Evolutionary conservation across 306 rosid genomes (phyloP).

Genomic region (Echinosophora koreensis): DNA sequence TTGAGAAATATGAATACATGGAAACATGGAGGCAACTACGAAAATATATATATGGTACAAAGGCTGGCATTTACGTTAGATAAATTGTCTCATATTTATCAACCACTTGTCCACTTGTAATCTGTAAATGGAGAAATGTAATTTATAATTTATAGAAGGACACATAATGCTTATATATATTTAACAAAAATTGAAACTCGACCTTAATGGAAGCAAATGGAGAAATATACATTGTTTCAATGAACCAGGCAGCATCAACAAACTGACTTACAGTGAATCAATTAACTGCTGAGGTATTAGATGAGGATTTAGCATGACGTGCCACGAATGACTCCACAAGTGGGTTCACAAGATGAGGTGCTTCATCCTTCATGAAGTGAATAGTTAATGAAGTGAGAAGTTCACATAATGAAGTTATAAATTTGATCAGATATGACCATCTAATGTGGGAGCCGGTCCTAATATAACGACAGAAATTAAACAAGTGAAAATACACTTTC

Average conservation of each 20-base stretch:
- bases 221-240: constrained; percentile 36
- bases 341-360: constrained; percentile 92
- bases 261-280: constrained; percentile 45
- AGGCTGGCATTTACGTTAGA: constrained; percentile 6
- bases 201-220: constrained; percentile 22
- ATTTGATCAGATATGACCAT: constrained; percentile 14
- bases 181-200: constrained; percentile 20
- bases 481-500: not conserved
- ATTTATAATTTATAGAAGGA: not conserved
- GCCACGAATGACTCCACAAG: constrained; percentile 89
- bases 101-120: constrained; percentile 7
- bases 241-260: constrained; percentile 44
- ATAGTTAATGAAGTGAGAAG: constrained; percentile 34
- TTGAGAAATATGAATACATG: not conserved
- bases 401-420: constrained; percentile 5
- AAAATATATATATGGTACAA: not conserved
- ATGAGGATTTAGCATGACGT: constrained; percentile 72
- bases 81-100: constrained; percentile 1
- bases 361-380: constrained; percentile 80
- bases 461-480: not conserved
- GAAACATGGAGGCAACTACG: not conserved
- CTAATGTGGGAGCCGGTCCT: constrained; percentile 10
- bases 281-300: constrained; percentile 41
- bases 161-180: constrained; percentile 4
- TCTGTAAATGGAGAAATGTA: no score